These are phyloP conservation scores for Buxus sempervirens DNA, from an alignment of 164 flowering plant genomes.

Conservation along the genomic window DNA sequence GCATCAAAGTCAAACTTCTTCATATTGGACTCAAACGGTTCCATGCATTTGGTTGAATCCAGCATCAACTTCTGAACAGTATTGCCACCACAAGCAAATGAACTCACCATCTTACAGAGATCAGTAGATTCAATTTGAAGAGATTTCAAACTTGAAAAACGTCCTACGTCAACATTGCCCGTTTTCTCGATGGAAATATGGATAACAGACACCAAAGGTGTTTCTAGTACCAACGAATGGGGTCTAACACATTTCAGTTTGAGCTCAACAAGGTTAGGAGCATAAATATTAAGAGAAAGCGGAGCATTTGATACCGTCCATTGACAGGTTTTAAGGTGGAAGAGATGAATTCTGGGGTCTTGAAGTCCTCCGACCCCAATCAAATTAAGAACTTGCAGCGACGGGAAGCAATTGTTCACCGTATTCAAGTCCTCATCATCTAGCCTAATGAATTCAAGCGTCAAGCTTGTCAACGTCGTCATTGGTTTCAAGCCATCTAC, in stretches of 20 bases:
- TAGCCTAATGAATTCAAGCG: constrained; percentile 41
- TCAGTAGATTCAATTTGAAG: constrained; percentile 31
- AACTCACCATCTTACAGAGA: constrained; percentile 19
- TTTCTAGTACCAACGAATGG: constrained; percentile 26
- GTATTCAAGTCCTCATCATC: constrained; percentile 48
- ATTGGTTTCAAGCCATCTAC: constrained; percentile 40
- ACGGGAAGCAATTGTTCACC: constrained; percentile 42
- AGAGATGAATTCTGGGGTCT: constrained; percentile 38
- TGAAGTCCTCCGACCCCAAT: constrained; percentile 46
- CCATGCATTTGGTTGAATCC: constrained; percentile 21
- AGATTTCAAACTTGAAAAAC: constrained; percentile 25
- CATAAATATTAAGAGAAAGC: constrained; percentile 28
- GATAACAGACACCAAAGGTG: constrained; percentile 38
- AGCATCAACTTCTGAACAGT: constrained; percentile 27
- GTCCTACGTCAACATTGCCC: constrained; percentile 16
- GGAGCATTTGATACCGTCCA: constrained; percentile 47
- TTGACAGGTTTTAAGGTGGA: constrained; percentile 37
- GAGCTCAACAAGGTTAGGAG: constrained; percentile 42
- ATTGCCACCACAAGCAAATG: constrained; percentile 21
- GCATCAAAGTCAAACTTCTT: constrained; percentile 19
- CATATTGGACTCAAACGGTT: constrained; percentile 6
- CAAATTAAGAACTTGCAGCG: constrained; percentile 34
- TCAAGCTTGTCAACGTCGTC: constrained; percentile 39
- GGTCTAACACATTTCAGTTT: constrained; percentile 40
- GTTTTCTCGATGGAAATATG: constrained; percentile 32